Base-by-base conservation (phyloP, 805 yeast genomes). In the Wickerhamomyces sydowiorum region DNA sequence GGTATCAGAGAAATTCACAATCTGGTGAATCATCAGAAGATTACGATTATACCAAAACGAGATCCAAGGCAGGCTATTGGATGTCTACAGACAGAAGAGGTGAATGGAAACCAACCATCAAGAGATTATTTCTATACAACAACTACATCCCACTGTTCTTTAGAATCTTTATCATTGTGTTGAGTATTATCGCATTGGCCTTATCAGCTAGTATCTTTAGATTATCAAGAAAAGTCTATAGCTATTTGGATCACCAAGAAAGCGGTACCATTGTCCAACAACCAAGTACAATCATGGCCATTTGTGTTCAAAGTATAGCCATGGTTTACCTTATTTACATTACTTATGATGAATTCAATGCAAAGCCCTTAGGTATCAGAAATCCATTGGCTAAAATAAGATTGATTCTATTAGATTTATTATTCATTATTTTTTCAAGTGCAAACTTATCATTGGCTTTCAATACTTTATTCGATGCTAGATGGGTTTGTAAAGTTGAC, bases 221-320 rank as follows among this genome's bases (percentile, higher is more conserved):
- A 40, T 57, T 67, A 45, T 63, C 75, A 5, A 48, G 59, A 34
- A 42, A 55, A 42, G 56, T 10, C 8, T 19, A 40, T 20, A 48
- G 46, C 23, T 55, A 28, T 36, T 39, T 24, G 39, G 43, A 14
- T 41, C 42, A 23, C 24, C 47, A 7, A 9, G 48, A 49, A 9
- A 36, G 47, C 1, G 46, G 48, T 4, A 57, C 65, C 12, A 62
- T 86, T 7, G 67, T 73, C 7, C 95, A 86, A 57, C 89, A 86
- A 55, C 84, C 99, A 15, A 82, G 96, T 52, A 86, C 98, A 0
- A 80, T 90, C 36, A 88, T 93, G 95, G 93, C 97, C 4, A 75
- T 93, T 2, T 80, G 80, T 40, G 95, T 91, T 4, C 91, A 89
- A 55, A 68, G 87, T 23, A 69, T 80, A 47, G 96, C 96, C 3